Base-by-base conservation (phyloP, 1,284 basidiomycete genomes). In the Malassezia vespertilionis region DNA sequence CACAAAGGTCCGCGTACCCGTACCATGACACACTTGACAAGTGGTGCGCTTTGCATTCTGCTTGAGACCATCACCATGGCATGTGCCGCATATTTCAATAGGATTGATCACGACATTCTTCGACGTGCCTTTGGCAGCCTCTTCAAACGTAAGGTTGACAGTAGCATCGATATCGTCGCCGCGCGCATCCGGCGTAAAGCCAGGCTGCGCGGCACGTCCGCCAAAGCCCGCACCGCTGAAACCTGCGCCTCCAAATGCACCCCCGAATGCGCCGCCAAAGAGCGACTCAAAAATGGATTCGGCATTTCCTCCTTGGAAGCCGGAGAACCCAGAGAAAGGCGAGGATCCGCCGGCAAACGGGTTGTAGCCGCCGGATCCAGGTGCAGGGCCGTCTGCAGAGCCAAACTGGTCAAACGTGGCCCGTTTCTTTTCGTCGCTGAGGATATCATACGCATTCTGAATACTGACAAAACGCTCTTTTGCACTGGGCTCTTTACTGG, bases 381-480 rank as follows among this genome's bases (percentile, higher is more conserved):
- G 39, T 6, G 5, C 21, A 5, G 27, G 20, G n/a, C 35, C 48
- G 10, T 91, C 89, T 27, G 89, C 84, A n/a, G 88, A 75, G 23
- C 93, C 93, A 72, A 86, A 97, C 69, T 84, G 81, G 73, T 97
- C 91, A 67, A 84, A 99, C n/a, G 83, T 80, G 18, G 82, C 79
- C 49, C 87, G 82, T 72, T 95, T 97, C 74, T 84, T 85, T 20
- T 89, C 85, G 64, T 97, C 93, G 72, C 90, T 60, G 32, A 52
- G 55, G 38, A 48, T 86, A 72, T 97, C 93, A 74, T 96, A 99
- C 9, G 93, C 93, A 59, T 82, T 79, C 72, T 97, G 93, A 50
- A 99, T 95, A 72, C 97, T 90, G 24, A 91, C 79, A 72, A 97
- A 99, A 69, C 86, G 86, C 55, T 87, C 86, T 63, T 87, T 84